These are phyloP conservation scores for Aphanocladium album DNA, from an alignment of 2,329 filamentous ascomycete genomes.

Conservation along the genomic window DNA sequence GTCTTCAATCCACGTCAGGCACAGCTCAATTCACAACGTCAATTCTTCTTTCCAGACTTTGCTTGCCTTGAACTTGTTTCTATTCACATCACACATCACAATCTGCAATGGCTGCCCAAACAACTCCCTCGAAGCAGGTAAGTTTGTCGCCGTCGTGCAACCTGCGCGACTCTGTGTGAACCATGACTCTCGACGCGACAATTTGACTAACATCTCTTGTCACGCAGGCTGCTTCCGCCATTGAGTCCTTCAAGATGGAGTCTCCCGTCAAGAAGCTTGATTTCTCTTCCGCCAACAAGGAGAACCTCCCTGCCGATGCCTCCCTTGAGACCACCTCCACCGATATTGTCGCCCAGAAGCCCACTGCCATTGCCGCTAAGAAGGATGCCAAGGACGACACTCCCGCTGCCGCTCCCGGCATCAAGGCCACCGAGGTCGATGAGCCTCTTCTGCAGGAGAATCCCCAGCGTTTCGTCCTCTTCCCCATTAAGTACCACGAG, in stretches of 20 bases:
- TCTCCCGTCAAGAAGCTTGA: constrained; percentile 87
- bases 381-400: constrained; percentile 42
- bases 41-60: constrained; percentile 15
- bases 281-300: constrained; percentile 71
- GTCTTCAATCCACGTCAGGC: constrained; percentile 21
- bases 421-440: constrained; percentile 67
- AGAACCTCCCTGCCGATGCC: constrained; percentile 60
- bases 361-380: constrained; percentile 41
- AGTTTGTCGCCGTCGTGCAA: constrained; percentile 26
- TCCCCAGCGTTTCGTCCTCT: constrained; percentile 91
- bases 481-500: constrained; percentile 99
- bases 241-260: constrained; percentile 88
- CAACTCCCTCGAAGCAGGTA: constrained; percentile 58
- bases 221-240: constrained; percentile 72
- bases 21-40: constrained; percentile 19
- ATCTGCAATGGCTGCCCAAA: constrained; percentile 66
- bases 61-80: constrained; percentile 11
- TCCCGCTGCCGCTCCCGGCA: constrained; percentile 39
- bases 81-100: constrained; percentile 10
- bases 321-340: constrained; percentile 42
- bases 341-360: constrained; percentile 56
- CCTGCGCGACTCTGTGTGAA: background rate
- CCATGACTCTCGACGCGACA: background rate
- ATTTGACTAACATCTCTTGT: constrained; percentile 27
- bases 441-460: constrained; percentile 96